phyloP scores from a whole-genome alignment of 2,329 filamentous ascomycete species.

The Kalmusia sp. region DNA sequence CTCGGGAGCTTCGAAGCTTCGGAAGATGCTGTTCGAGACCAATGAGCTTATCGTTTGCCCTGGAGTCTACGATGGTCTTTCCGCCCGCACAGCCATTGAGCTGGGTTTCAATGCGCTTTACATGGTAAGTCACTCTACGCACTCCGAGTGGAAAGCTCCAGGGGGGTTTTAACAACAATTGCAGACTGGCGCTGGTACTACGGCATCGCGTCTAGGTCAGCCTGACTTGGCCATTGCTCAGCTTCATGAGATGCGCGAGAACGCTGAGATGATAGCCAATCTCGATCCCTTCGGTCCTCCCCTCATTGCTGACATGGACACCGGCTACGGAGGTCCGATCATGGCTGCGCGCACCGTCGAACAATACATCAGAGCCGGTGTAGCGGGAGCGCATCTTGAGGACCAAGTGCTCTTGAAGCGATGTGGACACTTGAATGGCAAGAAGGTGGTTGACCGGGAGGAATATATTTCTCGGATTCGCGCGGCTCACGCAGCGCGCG shows the following conservation, averaged over 20 bases:
- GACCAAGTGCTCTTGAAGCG: slow-evolving; percentile 68
- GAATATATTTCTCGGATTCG: slow-evolving; percentile 60
- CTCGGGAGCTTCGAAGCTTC: slow-evolving; percentile 16
- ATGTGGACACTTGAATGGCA: slow-evolving; percentile 67
- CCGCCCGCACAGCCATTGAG: slow-evolving; percentile 65
- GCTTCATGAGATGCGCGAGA: slow-evolving; percentile 65
- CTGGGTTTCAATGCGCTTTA: slow-evolving; percentile 68
- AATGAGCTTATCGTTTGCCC: slow-evolving; percentile 58
- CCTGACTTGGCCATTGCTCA: slow-evolving; percentile 67
- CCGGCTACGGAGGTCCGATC: slow-evolving; percentile 53
- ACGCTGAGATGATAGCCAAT: slow-evolving; percentile 68
- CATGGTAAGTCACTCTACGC: slow-evolving; percentile 51
- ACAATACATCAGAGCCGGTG: slow-evolving; percentile 58
- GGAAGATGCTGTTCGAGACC: slow-evolving; percentile 19
- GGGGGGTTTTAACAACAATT: background rate
- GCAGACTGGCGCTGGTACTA: slow-evolving; percentile 15
- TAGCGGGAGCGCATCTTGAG: slow-evolving; percentile 65
- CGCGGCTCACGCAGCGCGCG: slow-evolving; percentile 58
- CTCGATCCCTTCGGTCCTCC: slow-evolving; percentile 55
- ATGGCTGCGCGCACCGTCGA: slow-evolving; percentile 56
- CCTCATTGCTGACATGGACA: slow-evolving; percentile 60
- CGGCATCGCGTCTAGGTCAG: slow-evolving; percentile 63
- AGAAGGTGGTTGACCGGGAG: slow-evolving; percentile 61
- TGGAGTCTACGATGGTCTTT: slow-evolving; percentile 71
- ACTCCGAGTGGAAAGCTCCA: background rate